Evolutionary conservation across 176 grass and related monocot species (phyloP).

Genomic region (Oryza coarctata): DNA sequence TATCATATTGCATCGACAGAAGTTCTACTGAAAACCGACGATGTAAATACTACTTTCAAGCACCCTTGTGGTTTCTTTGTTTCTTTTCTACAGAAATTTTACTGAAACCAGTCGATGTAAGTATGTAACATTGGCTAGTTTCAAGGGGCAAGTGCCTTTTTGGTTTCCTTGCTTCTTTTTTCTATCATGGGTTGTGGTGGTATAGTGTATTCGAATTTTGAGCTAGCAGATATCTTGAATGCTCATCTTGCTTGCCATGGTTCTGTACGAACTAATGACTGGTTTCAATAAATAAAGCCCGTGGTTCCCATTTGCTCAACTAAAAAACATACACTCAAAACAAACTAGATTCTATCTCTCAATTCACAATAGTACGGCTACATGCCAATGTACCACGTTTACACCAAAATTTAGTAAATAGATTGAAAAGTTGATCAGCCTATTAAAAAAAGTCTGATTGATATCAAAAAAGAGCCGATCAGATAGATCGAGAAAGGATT

Average conservation of each 20-base stretch:
- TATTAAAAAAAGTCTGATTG: no score
- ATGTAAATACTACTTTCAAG: background rate
- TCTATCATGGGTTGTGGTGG: background rate
- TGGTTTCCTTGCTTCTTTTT: background rate
- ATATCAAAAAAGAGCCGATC: no score
- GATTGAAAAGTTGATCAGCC: no score
- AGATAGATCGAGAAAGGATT: no score
- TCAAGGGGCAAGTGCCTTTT: background rate
- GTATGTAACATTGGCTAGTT: background rate
- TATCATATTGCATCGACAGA: background rate
- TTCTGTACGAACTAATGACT: background rate
- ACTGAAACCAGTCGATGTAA: background rate
- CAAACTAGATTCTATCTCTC: background rate
- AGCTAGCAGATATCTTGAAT: background rate
- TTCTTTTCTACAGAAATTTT: background rate
- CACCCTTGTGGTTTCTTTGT: background rate
- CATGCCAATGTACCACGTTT: conserved; percentile 6
- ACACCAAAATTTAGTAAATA: no score
- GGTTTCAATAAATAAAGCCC: background rate
- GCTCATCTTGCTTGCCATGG: background rate
- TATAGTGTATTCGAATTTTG: background rate
- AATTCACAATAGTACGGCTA: conserved; percentile 10
- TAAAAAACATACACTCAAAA: background rate
- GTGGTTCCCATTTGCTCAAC: background rate
- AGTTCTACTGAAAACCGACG: background rate